These are phyloP conservation scores for Eucalyptus cloeziana DNA, from an alignment of 345 rosid species.

Conservation along the genomic window DNA sequence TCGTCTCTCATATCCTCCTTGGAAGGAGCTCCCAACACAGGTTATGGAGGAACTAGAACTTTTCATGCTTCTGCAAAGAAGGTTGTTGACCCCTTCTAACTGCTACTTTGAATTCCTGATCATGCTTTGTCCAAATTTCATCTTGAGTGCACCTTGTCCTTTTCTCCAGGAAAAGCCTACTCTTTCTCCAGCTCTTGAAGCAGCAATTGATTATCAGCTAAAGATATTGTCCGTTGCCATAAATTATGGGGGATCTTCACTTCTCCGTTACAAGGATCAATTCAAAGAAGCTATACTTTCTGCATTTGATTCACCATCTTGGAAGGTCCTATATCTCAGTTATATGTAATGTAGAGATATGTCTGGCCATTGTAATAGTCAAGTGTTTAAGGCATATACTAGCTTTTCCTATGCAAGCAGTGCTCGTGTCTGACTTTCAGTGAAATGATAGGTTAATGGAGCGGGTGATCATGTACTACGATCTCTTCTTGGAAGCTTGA, in stretches of 20 bases:
- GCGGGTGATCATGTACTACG: slow-evolving; percentile 94
- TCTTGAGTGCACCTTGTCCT: neutral
- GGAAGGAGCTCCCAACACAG: slow-evolving; percentile 78
- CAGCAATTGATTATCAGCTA: slow-evolving; percentile 87
- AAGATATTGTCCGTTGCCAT: slow-evolving; percentile 83
- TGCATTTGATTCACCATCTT: slow-evolving; percentile 89
- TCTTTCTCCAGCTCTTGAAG: slow-evolving; percentile 92
- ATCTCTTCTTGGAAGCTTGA: slow-evolving; percentile 77
- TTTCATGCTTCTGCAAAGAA: slow-evolving; percentile 38
- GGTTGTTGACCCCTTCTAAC: slow-evolving; percentile 27
- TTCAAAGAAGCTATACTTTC: slow-evolving; percentile 63
- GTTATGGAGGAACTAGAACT: slow-evolving; percentile 77
- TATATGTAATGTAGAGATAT: neutral
- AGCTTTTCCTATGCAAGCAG: neutral
- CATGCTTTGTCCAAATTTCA: neutral
- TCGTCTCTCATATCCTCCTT: slow-evolving; percentile 71
- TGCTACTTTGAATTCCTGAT: neutral
- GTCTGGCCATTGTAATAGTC: neutral
- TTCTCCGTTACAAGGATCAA: slow-evolving; percentile 64
- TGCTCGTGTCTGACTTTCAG: neutral
- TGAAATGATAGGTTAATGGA: slow-evolving; percentile 67
- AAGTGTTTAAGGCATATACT: neutral
- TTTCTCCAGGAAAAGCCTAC: slow-evolving; percentile 50
- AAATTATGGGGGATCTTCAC: slow-evolving; percentile 79
- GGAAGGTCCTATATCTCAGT: slow-evolving; percentile 57